These are phyloP conservation scores for Flammula alnicola DNA, from an alignment of 1,284 basidiomycete genomes.

Conservation along the genomic window DNA sequence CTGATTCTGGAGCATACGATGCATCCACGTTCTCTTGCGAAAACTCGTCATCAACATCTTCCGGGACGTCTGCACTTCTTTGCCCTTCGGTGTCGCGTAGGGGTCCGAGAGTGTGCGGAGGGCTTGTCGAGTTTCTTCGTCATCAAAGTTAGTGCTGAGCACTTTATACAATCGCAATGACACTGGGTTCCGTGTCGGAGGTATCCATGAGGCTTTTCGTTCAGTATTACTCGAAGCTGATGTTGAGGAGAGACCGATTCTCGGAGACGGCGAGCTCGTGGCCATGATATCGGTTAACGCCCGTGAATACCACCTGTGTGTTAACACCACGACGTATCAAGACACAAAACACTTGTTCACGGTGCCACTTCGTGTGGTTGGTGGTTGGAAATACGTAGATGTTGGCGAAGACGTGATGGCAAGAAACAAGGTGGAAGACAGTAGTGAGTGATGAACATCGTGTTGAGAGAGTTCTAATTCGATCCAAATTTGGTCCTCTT, in stretches of 20 bases:
- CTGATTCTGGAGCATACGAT: not conserved
- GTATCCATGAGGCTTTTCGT: conserved; percentile 28
- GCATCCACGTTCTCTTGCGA: conserved; percentile 31
- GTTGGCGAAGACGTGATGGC: too few species aligned
- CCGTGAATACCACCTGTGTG: too few species aligned
- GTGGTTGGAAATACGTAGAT: too few species aligned
- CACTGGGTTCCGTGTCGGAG: conserved; percentile 64
- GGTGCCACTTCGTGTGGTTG: too few species aligned
- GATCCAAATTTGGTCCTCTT: too few species aligned
- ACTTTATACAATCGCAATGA: conserved; percentile 88
- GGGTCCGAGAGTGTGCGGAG: conserved; percentile 83
- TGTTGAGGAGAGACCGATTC: conserved; percentile 12
- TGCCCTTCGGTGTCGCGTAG: conserved; percentile 52
- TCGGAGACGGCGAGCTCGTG: too few species aligned
- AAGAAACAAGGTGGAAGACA: too few species aligned
- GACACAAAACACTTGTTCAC: too few species aligned
- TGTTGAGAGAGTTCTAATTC: too few species aligned
- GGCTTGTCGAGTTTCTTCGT: conserved; percentile 79
- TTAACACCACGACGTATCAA: too few species aligned
- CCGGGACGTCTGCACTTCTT: conserved; percentile 32
- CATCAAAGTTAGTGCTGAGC: conserved; percentile 83
- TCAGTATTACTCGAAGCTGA: conserved; percentile 14
- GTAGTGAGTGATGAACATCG: too few species aligned
- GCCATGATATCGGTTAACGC: too few species aligned
- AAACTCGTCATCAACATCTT: conserved; percentile 41